Evolutionary conservation across 306 rosid species (phyloP).

Genomic region (Styphnolobium japonicum): DNA sequence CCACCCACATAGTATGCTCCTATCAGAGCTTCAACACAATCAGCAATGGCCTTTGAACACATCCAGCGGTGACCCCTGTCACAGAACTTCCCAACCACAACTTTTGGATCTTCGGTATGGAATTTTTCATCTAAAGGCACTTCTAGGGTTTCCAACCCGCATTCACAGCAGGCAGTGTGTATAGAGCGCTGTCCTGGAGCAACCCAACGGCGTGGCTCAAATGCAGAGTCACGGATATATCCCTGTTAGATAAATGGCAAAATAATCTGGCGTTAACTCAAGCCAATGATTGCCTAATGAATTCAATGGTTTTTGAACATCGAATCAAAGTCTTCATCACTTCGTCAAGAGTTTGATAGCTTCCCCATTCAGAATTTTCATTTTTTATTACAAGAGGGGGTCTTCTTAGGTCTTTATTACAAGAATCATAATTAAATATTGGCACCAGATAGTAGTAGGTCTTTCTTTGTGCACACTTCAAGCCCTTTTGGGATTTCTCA

Average conservation of each 20-base stretch:
- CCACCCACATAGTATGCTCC: slow-evolving; percentile 87
- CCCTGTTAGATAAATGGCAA: slow-evolving; percentile 51
- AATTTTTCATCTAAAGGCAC: slow-evolving; percentile 73
- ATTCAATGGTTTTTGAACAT: background rate
- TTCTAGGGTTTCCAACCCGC: slow-evolving; percentile 77
- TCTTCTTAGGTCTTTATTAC: background rate
- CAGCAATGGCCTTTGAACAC: slow-evolving; percentile 83
- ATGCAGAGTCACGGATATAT: slow-evolving; percentile 75
- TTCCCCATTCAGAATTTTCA: background rate
- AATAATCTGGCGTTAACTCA: background rate
- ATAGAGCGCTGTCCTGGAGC: slow-evolving; percentile 81
- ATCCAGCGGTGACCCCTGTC: slow-evolving; percentile 93
- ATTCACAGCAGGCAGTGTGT: slow-evolving; percentile 60
- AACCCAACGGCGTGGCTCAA: slow-evolving; percentile 96
- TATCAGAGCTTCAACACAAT: slow-evolving; percentile 90
- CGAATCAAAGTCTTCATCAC: background rate
- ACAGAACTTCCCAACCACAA: slow-evolving; percentile 78
- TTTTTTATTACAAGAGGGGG: background rate
- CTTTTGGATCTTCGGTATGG: slow-evolving; percentile 64
- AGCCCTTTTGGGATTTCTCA: background rate
- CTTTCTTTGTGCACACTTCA: background rate
- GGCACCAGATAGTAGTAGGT: background rate
- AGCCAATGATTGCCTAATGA: background rate
- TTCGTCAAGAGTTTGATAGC: background rate
- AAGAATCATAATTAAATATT: background rate